Base-by-base conservation (phyloP, 1,139 yeast genomes). In the Williopsis jadinii region DNA sequence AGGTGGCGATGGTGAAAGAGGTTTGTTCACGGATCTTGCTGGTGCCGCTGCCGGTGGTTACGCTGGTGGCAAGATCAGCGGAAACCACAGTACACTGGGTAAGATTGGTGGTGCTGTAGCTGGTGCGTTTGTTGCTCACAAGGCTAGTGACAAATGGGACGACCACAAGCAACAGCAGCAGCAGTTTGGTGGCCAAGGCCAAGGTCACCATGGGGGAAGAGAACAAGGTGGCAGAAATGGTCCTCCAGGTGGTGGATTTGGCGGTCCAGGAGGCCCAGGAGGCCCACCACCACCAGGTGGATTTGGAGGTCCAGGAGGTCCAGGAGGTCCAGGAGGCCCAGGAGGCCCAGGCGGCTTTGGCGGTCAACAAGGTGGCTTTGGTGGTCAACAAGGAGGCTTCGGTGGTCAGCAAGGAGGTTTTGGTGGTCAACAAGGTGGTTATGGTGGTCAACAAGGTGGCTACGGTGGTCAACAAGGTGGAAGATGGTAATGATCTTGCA, bases 1-100 rank as follows among this genome's bases (percentile, higher is more conserved):
- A 37, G 53, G 52, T 42, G 62, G 57, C 32, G 61, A 58, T 38
- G 77, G 77, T 40, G 82, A 76, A 47, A 73, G 82, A 62, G 84
- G 84, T 27, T 54, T 79, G 37, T 50, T 76, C 32, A 66, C 80
- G 35, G 68, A 78, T 12, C 59, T 77, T 32, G 69, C 70, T 12
- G 85, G 85, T 50, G 84, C 80, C 48, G 72, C 73, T 39, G 77
- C 77, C 37, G 84, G 84, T 56, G 80, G 77, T 24, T 65, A 60
- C 48, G 67, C 62, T 38, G 70, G 68, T 40, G 54, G 60, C 38
- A 60, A 60, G 50, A 28, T 58, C 28, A 75, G 75, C 52, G 77
- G 77, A 43, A 54, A 63, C 40, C 82, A 77, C 62, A 66, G 75
- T 14, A 71, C 68, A 14, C 53, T 77, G 32, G 79, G 80, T 41